Base-by-base conservation (phyloP, 768 basidiomycete genomes). In the Kondoa malvinella region DNA sequence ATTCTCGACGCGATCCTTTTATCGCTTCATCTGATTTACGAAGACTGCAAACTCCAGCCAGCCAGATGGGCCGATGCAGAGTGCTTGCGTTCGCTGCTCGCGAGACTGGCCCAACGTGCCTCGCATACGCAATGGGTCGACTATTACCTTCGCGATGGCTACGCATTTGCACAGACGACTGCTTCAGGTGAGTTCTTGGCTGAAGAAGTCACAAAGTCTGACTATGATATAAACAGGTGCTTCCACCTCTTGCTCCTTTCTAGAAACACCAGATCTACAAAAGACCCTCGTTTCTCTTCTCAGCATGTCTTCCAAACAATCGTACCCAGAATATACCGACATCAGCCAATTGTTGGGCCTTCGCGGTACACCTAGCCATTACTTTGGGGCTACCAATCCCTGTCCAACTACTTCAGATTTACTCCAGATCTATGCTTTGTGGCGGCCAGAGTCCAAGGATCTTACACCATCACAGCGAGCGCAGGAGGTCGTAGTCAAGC, bases 11-110 rank as follows among this genome's bases (percentile, higher is more conserved):
- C 83, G 1, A 79, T 86, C 30, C 78, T 92, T 15, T 83, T 85
- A 68, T 86, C 85, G 0, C 77, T 97, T 1, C 92, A 96, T 74
- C 82, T 85, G 57, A 80, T 94, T 1, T 90, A 82, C 0, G 89
- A 81, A 73, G 76, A 79, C 26, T 74, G 70, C 33, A 75, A 76
- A 29, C 67, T 80, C 40, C 67, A 71, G 26, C 32, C 66, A 2
- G 66, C 65, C 25, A 32, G 58, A 2, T 31, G 61, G 27, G 2
- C 3, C 16, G 61, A 72, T n/a, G 58, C 72, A 3, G 17, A 27
- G 0, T 57, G 21, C 2, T 1, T 76, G 21, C 72, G 70, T 4
- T 33, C 15, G 4, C 25, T 75, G 21, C 59, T 77, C 1, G 66
- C 70, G 0, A 32, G 67, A 0, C 56, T 76, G 21, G 74, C 75